Evolutionary conservation across 73 alveolate species (phyloP), one percentile per base, ranked within the genome.

Genomic region (Paramecium pentaurelia): DNA sequence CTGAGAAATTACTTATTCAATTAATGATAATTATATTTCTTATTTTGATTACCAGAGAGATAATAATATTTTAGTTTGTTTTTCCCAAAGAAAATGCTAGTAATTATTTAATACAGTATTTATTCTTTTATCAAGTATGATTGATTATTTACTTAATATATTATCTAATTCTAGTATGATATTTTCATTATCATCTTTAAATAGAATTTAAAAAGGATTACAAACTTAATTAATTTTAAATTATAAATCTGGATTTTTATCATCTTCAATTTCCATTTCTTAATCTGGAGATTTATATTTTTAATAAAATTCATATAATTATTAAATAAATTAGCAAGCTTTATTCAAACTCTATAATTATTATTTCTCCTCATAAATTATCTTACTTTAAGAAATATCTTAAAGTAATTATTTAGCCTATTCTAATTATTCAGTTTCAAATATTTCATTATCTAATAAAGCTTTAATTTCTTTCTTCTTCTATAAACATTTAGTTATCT

Each of bases 211-310:
- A 22, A 22, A 77, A 14, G 89, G 89, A 44, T 77, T 44, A 20
- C 16, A 20, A 20, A 77, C 49, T 44, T 77, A 30, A 77, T 77
- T 77, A n/a, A 77, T 38, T 77, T 77, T 37, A 42, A 27, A 77
- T 77, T 77, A 34, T 42, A 77, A 77, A 77, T 77, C 89, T n/a
- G 49, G 38, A 20, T 77, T 77, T 30, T 77, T 77, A 77, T 77
- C 89, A 40, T 20, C 37, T 42, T 77, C 89, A 20, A 77, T 77
- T 44, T 77, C 89, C 89, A 77, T 77, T 44, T 77, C 89, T 22
- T 77, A 42, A 42, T 77, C 89, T 27, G 89, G 89, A 34, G 89
- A 77, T 42, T 77, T 77, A 44, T 20, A 38, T 42, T 42, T 44
- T 18, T 27, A 38, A 42, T 77, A 77, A 38, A 77, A 77, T 27